phyloP scores from a whole-genome alignment of 768 basidiomycete species.

The Daedalea quercina region DNA sequence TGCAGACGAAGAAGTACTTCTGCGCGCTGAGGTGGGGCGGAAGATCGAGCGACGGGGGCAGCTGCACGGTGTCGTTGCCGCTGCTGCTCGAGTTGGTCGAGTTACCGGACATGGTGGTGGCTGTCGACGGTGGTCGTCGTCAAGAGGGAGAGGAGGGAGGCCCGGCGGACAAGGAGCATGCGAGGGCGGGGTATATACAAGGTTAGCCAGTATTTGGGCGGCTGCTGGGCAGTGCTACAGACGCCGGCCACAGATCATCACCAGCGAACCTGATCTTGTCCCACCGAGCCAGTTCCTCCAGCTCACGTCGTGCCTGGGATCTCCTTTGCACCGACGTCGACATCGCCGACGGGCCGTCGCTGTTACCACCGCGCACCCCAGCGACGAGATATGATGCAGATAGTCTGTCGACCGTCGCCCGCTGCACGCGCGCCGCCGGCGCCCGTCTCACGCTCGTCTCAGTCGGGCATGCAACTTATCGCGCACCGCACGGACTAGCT shows the following conservation, averaged over 20 bases:
- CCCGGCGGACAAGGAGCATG: not conserved
- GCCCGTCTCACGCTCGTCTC: too few species aligned
- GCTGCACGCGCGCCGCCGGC: too few species aligned
- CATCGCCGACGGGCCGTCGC: too few species aligned
- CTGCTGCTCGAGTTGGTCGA: constrained; percentile 5
- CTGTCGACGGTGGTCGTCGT: not conserved
- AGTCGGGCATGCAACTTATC: too few species aligned
- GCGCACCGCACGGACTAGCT: too few species aligned
- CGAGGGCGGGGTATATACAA: constrained; percentile 3
- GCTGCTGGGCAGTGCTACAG: not conserved
- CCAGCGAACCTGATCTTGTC: not conserved
- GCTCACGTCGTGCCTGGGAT: too few species aligned
- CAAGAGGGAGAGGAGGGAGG: not conserved
- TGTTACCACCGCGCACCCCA: too few species aligned
- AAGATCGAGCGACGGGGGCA: constrained; percentile 68
- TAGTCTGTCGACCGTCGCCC: too few species aligned
- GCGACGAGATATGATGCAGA: too few species aligned
- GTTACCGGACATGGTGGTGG: constrained; percentile 11
- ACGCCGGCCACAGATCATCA: constrained; percentile 2
- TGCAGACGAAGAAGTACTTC: constrained; percentile 88
- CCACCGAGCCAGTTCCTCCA: too few species aligned
- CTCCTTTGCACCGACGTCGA: too few species aligned
- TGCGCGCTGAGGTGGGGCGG: constrained; percentile 76
- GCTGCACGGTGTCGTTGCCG: constrained; percentile 12
- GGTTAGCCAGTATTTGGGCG: not conserved